These are phyloP conservation scores for Populus davidiana DNA, from an alignment of 345 rosid species.

Conservation along the genomic window DNA sequence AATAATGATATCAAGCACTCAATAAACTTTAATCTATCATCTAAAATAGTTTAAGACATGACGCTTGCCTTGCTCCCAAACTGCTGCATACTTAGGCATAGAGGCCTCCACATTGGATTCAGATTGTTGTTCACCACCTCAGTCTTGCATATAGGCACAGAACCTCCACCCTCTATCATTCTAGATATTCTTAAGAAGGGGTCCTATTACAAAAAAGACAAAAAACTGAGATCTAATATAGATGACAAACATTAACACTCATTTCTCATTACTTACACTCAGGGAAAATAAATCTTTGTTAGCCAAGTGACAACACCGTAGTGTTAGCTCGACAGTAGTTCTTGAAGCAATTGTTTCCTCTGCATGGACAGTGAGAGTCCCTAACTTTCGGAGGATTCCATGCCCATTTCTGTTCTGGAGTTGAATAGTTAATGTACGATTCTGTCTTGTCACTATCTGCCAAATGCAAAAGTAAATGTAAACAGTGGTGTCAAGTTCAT, in stretches of 20 bases:
- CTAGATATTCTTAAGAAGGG: constrained; percentile 84
- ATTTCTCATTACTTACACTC: constrained; percentile 49
- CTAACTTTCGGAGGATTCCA: constrained; percentile 41
- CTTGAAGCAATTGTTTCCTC: constrained; percentile 69
- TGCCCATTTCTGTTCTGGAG: constrained; percentile 40
- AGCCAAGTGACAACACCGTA: constrained; percentile 54
- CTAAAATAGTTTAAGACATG: not conserved
- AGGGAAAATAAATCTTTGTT: constrained; percentile 74
- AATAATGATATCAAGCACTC: not conserved
- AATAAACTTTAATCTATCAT: not conserved
- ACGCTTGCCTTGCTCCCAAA: constrained; percentile 75
- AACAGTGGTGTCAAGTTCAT: not conserved
- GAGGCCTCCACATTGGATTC: constrained; percentile 72
- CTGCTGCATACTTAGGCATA: constrained; percentile 70
- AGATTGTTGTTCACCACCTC: constrained; percentile 67
- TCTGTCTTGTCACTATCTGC: constrained; percentile 65
- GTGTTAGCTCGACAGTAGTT: constrained; percentile 48
- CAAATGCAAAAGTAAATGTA: not conserved
- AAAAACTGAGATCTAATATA: not conserved
- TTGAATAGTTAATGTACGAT: constrained; percentile 46
- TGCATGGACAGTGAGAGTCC: constrained; percentile 61
- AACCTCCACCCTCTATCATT: constrained; percentile 49
- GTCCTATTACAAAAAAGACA: constrained; percentile 42
- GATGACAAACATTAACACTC: not conserved
- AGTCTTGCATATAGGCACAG: constrained; percentile 70